A percentile compares a stretch with the other conserved stretches of the same genome.
Conservation (phyloP, 768 basidiomycete genomes). For the Gyrodon lividus region DNA sequence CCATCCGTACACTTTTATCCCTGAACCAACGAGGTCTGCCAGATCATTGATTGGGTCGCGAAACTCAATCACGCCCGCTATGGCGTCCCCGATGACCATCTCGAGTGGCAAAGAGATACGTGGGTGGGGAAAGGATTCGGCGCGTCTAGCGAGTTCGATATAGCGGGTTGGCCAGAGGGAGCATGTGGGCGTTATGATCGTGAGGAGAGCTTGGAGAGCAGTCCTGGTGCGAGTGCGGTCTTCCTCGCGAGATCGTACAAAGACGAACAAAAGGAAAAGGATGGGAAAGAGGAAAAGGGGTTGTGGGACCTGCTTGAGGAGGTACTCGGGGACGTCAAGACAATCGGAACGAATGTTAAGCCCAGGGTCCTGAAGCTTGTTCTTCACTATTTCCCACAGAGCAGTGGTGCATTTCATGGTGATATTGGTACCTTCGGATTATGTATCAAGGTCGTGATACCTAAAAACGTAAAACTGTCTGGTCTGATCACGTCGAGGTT, state of each 20-base stretch:
- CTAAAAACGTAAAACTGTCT: too few species aligned
- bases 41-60: conserved; percentile 40
- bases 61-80: conserved; percentile 43
- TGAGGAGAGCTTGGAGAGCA: conserved; percentile 38
- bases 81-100: conserved; percentile 37
- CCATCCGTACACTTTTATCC: conserved; percentile 38
- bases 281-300: conserved; percentile 6
- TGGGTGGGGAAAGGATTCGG: conserved; percentile 11
- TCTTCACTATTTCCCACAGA: conserved; percentile 2
- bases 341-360: neutral
- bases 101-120: conserved; percentile 34
- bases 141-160: conserved; percentile 27
- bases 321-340: neutral
- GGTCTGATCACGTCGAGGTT: too few species aligned
- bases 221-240: conserved; percentile 14
- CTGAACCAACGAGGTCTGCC: conserved; percentile 34
- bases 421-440: too few species aligned
- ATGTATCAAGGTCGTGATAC: too few species aligned
- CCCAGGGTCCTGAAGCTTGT: neutral
- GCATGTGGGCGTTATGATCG: conserved; percentile 42
- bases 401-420: neutral
- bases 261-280: conserved; percentile 2
- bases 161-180: conserved; percentile 46
- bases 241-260: conserved; percentile 11
- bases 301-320: neutral